phyloP scores from a whole-genome alignment of 345 rosid species.

The Arabidopsis thaliana region TAIR10.1 NC_003075.7:2435001-2435500 shows the following conservation, averaged over 20 bases:
- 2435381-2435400: background rate
- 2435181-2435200: conserved; percentile 66
- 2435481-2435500: conserved; percentile 75
- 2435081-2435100: conserved; percentile 48
- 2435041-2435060: conserved; percentile 20
- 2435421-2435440: conserved; percentile 2
- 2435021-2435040: conserved; percentile 4
- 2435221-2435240: background rate
- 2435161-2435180: conserved; percentile 76
- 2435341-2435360: background rate
- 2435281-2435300: background rate
- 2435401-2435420: background rate
- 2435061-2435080: conserved; percentile 36
- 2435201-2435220: background rate
- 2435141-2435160: conserved; percentile 57
- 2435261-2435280: background rate
- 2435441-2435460: conserved; percentile 63
- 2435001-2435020: conserved; percentile 19
- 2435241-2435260: background rate
- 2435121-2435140: conserved; percentile 50
- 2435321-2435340: background rate
- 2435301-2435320: background rate
- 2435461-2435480: conserved; percentile 67
- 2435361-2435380: background rate
- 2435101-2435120: conserved; percentile 73